phyloP scores from a whole-genome alignment of 1,139 yeast genomes.

The Candida sp. region DNA sequence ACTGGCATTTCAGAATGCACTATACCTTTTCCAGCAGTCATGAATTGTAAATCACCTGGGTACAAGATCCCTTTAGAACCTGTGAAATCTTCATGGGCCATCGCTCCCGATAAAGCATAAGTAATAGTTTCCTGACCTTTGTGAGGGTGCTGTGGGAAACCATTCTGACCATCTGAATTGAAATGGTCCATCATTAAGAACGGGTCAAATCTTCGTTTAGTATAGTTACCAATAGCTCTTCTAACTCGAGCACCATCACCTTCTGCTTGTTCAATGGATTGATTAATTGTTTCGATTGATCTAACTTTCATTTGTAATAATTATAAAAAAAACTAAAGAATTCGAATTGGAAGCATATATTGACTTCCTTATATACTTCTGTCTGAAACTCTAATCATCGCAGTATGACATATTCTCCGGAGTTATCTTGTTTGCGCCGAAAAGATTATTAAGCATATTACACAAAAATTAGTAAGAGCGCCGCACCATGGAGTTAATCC shows the following conservation, averaged over 20 bases:
- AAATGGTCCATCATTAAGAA: conserved; percentile 86
- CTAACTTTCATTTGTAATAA: not conserved
- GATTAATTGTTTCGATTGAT: not conserved
- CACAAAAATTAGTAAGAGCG: too few relatives aligned
- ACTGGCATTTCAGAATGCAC: conserved; percentile 91
- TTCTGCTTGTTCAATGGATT: conserved; percentile 59
- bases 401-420: too few relatives aligned
- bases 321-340: not conserved
- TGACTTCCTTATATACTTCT: not conserved
- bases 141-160: conserved; percentile 94
- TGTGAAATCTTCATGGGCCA: conserved; percentile 92
- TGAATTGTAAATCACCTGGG: conserved; percentile 88
- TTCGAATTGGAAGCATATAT: not conserved
- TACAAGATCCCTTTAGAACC: conserved; percentile 75
- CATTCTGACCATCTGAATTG: conserved; percentile 48
- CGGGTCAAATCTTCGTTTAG: conserved; percentile 73
- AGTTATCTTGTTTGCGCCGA: too few relatives aligned
- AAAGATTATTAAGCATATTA: too few relatives aligned
- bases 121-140: conserved; percentile 90
- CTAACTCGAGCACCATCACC: conserved; percentile 88
- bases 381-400: too few relatives aligned
- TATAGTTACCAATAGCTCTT: conserved; percentile 71
- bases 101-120: conserved; percentile 64
- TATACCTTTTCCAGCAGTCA: conserved; percentile 93
- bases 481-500: too few relatives aligned